These are phyloP conservation scores for Cylindrotheca fusiformis DNA, from an alignment of 108 stramenopile genomes.

Conservation along the genomic window DNA sequence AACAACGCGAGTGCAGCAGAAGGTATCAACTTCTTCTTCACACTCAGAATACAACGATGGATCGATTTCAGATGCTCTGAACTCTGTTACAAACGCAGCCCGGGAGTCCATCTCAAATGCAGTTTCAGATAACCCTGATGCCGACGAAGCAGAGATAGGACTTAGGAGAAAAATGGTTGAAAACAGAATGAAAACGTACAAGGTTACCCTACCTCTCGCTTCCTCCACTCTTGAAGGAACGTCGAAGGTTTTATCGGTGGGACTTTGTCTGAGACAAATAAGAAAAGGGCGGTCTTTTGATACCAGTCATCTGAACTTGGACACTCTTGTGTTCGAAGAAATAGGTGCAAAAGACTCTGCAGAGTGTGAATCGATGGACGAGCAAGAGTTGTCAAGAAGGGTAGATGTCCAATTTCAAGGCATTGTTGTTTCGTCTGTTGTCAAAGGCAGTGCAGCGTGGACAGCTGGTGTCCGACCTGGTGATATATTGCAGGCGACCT, in stretches of 20 bases:
- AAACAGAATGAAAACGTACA: conserved; percentile 38
- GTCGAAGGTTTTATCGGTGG: conserved; percentile 35
- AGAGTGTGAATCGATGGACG: conserved; percentile 17
- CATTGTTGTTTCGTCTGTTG: conserved; percentile 62
- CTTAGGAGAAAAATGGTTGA: conserved; percentile 31
- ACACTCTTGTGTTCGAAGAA: conserved; percentile 52
- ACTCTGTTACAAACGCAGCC: conserved; percentile 26
- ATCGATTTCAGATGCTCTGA: conserved; percentile 1
- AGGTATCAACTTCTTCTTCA: conserved; percentile 7
- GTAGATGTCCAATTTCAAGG: conserved; percentile 46
- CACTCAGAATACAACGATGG: conserved; percentile 1
- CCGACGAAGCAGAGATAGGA: conserved; percentile 42
- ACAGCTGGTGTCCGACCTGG: conserved; percentile 68
- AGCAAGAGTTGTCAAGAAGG: conserved; percentile 36
- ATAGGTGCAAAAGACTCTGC: not conserved
- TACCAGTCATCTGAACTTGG: conserved; percentile 53
- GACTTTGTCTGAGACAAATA: conserved; percentile 59
- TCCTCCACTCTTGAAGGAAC: conserved; percentile 6
- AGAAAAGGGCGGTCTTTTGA: conserved; percentile 48
- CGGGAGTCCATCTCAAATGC: conserved; percentile 11
- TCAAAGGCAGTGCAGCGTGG: conserved; percentile 56
- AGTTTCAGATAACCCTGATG: conserved; percentile 36
- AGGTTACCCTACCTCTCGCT: conserved; percentile 42
- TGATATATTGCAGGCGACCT: conserved; percentile 57
- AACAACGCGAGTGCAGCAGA: not conserved